Conservation (phyloP, 768 basidiomycete genomes). For the Rhizopogon sp. region DNA sequence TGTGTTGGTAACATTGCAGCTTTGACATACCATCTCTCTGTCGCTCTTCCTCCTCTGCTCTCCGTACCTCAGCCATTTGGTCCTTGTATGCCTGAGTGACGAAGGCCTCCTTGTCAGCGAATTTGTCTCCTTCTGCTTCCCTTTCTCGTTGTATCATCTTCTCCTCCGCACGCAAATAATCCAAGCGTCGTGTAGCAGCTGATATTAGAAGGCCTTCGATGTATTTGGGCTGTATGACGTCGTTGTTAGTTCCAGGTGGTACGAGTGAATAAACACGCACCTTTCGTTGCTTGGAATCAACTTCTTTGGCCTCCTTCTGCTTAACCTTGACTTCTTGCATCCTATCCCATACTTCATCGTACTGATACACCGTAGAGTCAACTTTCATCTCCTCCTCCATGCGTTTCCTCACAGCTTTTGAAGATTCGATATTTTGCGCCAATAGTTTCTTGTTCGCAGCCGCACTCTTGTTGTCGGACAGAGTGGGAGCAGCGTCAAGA, state of each 20-base stretch:
- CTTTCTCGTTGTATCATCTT: constrained; percentile 95
- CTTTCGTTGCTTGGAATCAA: constrained; percentile 73
- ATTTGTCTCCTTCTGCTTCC: constrained; percentile 90
- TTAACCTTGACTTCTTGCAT: constrained; percentile 84
- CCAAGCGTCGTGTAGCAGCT: constrained; percentile 83
- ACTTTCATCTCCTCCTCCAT: constrained; percentile 76
- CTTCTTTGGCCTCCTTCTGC: constrained; percentile 74
- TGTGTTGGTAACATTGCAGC: not conserved
- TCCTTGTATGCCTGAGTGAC: constrained; percentile 97
- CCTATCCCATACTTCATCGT: constrained; percentile 94
- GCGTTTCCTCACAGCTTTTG: constrained; percentile 62
- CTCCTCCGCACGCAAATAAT: constrained; percentile 91
- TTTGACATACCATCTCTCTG: constrained; percentile 68
- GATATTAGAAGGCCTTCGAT: constrained; percentile 73
- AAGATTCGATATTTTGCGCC: constrained; percentile 54
- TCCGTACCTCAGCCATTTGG: constrained; percentile 88
- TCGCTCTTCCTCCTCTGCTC: constrained; percentile 91
- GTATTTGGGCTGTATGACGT: constrained; percentile 76
- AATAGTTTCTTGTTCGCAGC: constrained; percentile 49
- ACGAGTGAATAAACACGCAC: constrained; percentile 33
- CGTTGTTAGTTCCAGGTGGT: constrained; percentile 5
- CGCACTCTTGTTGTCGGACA: constrained; percentile 35
- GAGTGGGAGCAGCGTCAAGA: constrained; percentile 43
- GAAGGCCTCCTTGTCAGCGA: constrained; percentile 92
- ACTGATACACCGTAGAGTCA: constrained; percentile 84